A percentile compares a stretch with the other conserved stretches of the same genome.
Evolutionary conservation across 129 eudicot species (phyloP).

Genomic region (Erigeron canadensis): DNA sequence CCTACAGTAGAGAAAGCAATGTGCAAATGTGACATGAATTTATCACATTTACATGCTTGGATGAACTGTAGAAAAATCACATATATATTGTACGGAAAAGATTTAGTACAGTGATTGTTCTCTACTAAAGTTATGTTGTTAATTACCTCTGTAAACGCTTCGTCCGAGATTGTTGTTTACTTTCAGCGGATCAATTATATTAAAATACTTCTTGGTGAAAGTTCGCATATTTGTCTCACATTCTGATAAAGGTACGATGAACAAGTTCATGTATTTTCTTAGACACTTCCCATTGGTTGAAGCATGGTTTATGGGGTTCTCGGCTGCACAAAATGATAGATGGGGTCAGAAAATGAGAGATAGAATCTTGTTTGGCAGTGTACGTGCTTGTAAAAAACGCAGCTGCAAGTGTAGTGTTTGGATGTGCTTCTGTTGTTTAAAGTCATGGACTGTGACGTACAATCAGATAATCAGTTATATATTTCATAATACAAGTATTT

Average conservation of each 20-base stretch:
- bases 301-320: slow-evolving; percentile 34
- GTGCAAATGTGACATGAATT: not conserved
- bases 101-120: not conserved
- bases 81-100: not conserved
- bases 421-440: slow-evolving; percentile 1
- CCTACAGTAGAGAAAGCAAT: too few species aligned
- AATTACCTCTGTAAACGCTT: slow-evolving; percentile 67
- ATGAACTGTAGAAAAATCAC: not conserved
- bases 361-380: too few species aligned
- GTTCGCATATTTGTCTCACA: slow-evolving; percentile 27
- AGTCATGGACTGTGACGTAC: not conserved
- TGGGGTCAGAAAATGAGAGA: slow-evolving; percentile 6
- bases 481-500: too few species aligned
- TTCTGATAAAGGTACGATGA: slow-evolving; percentile 39
- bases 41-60: not conserved
- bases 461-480: not conserved
- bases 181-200: slow-evolving; percentile 83
- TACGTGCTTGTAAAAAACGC: too few species aligned
- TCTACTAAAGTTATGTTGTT: not conserved
- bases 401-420: too few species aligned
- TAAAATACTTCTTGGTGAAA: slow-evolving; percentile 56
- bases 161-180: slow-evolving; percentile 89
- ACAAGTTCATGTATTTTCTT: slow-evolving; percentile 44
- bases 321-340: slow-evolving; percentile 39
- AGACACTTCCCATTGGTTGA: slow-evolving; percentile 45